Conservation (phyloP, 352 stramenopile genomes). For the Phytopythium mirpurense region DNA sequence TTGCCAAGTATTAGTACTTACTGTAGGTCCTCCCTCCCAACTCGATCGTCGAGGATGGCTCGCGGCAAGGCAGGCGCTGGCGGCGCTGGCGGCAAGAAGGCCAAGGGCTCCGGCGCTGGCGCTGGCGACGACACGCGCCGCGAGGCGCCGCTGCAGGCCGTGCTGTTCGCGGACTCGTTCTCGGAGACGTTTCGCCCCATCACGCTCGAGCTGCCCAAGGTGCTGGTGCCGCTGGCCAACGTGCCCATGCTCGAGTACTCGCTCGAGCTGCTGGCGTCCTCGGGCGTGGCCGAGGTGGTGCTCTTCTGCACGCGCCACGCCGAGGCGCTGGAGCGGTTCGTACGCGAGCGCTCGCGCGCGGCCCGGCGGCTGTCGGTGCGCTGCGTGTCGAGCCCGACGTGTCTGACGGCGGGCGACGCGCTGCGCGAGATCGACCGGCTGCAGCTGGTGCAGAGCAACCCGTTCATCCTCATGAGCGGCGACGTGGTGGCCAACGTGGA, state of each 20-base stretch:
- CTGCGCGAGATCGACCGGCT: slow-evolving; percentile 95
- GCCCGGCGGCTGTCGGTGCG: slow-evolving; percentile 51
- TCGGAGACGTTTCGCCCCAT: slow-evolving; percentile 92
- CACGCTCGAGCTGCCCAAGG: slow-evolving; percentile 85
- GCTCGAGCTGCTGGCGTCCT: slow-evolving; percentile 94
- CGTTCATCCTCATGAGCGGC: slow-evolving; percentile 96
- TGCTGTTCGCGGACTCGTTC: slow-evolving; percentile 96
- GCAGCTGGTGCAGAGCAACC: slow-evolving; percentile 94
- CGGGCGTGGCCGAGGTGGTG: slow-evolving; percentile 94
- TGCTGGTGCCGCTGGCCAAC: slow-evolving; percentile 95
- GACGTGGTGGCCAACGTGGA: slow-evolving; percentile 97
- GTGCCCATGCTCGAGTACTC: slow-evolving; percentile 97
- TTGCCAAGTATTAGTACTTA: too few species aligned
- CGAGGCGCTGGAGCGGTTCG: slow-evolving; percentile 85
- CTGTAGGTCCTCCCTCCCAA: too few species aligned
- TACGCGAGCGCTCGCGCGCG: slow-evolving; percentile 55
- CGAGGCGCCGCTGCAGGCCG: slow-evolving; percentile 93
- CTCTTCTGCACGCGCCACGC: slow-evolving; percentile 90
- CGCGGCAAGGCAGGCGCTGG: background rate
- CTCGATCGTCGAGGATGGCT: too few species aligned
- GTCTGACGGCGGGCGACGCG: slow-evolving; percentile 90
- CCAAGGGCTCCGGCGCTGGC: slow-evolving; percentile 11
- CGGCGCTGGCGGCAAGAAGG: slow-evolving; percentile 10
- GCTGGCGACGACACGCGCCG: slow-evolving; percentile 75
- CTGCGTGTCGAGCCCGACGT: slow-evolving; percentile 76